Evolutionary conservation across 345 rosid species (phyloP).

Genomic region (Dimocarpus longan): DNA sequence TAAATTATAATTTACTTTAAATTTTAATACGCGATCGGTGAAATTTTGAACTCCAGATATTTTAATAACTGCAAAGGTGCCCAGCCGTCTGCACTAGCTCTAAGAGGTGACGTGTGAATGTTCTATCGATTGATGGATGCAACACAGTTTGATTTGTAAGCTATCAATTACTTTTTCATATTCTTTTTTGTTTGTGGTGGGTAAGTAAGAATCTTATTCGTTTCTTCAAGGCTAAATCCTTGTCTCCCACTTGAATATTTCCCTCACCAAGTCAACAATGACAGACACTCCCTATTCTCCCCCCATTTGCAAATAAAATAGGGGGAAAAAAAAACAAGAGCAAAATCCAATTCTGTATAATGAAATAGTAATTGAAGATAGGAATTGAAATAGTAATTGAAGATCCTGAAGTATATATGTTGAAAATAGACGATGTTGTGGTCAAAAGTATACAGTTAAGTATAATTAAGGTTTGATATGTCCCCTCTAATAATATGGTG

Average conservation of each 20-base stretch:
- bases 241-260: slow-evolving; percentile 21
- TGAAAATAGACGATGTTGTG: too few relatives aligned
- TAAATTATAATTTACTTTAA: too few relatives aligned
- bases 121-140: not conserved
- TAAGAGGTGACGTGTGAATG: too few relatives aligned
- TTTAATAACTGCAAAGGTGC: too few relatives aligned
- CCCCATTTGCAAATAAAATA: not conserved
- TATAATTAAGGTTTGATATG: too few relatives aligned
- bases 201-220: slow-evolving; percentile 38
- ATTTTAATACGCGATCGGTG: too few relatives aligned
- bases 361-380: not conserved
- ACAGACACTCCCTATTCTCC: not conserved
- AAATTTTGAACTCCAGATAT: too few relatives aligned
- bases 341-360: not conserved
- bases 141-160: not conserved
- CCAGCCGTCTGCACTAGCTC: too few relatives aligned
- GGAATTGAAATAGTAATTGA: not conserved
- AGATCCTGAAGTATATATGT: not conserved
- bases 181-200: slow-evolving; percentile 25
- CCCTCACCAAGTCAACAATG: slow-evolving; percentile 9
- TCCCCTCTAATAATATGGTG: too few relatives aligned
- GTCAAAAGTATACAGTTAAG: too few relatives aligned
- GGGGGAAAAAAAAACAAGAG: not conserved
- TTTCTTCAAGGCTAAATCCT: slow-evolving; percentile 13
- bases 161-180: slow-evolving; percentile 2